Percentiles rank a stretch among this genome's conserved stretches.
phyloP scores from a whole-genome alignment of 306 rosid species.

The Vigna unguiculata region DNA sequence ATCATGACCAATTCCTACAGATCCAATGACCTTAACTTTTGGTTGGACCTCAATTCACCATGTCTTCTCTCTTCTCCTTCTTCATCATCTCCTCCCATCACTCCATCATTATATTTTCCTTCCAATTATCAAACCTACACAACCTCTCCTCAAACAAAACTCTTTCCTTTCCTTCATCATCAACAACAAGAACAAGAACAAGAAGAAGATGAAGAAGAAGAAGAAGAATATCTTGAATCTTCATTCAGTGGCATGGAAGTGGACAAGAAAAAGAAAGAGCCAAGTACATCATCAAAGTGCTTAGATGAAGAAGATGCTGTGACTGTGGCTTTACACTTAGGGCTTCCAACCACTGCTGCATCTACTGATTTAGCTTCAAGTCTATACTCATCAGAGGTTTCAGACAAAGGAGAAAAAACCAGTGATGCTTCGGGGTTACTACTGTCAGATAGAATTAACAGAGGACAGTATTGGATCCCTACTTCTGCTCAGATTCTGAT shows the following conservation, averaged over 20 bases:
- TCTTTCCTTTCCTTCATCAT: slow-evolving; percentile 70
- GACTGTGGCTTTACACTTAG: slow-evolving; percentile 82
- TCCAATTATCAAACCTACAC: slow-evolving; percentile 28
- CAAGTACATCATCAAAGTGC: slow-evolving; percentile 31
- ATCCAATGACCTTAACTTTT: slow-evolving; percentile 56
- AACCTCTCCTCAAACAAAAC: slow-evolving; percentile 66
- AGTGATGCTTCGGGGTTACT: slow-evolving; percentile 36
- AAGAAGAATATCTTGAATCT: slow-evolving; percentile 50
- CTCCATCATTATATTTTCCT: slow-evolving; percentile 51
- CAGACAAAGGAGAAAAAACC: slow-evolving; percentile 55
- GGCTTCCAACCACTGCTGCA: slow-evolving; percentile 63
- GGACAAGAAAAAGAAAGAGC: slow-evolving; percentile 38
- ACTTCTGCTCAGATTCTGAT: slow-evolving; percentile 92
- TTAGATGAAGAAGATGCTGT: slow-evolving; percentile 47
- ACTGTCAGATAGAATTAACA: slow-evolving; percentile 59
- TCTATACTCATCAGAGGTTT: slow-evolving; percentile 56
- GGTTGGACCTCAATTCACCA: slow-evolving; percentile 64
- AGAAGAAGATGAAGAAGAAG: not conserved
- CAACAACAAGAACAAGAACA: too few species aligned
- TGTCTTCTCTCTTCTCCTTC: slow-evolving; percentile 49
- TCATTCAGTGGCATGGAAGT: slow-evolving; percentile 48
- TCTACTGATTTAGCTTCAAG: slow-evolving; percentile 63
- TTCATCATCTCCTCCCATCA: slow-evolving; percentile 40
- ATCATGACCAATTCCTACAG: slow-evolving; percentile 73
- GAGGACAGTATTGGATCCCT: slow-evolving; percentile 96